A percentile compares a stretch with the other conserved stretches of the same genome.
Conservation (phyloP, 768 basidiomycete genomes). For the Mycena polygramma region DNA sequence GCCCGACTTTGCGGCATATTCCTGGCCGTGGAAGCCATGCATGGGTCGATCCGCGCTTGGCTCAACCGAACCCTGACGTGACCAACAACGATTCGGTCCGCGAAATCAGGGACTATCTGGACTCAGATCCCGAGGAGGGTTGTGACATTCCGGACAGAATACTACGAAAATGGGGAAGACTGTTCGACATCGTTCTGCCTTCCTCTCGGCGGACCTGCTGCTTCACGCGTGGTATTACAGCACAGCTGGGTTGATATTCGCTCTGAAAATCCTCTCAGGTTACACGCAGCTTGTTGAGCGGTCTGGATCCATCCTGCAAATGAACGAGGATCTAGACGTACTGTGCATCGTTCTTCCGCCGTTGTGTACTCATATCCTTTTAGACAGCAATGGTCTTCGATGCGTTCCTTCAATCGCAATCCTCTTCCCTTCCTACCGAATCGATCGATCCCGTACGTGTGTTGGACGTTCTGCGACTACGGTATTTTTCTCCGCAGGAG, state of each 20-base stretch:
- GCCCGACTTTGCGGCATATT: constrained; percentile 63
- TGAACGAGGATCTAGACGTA: constrained; percentile 77
- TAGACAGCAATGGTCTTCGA: constrained; percentile 71
- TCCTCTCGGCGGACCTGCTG: constrained; percentile 77
- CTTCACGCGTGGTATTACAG: constrained; percentile 78
- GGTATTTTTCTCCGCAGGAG: constrained; percentile 84
- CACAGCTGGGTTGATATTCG: constrained; percentile 1
- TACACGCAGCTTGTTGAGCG: constrained; percentile 85
- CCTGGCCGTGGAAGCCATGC: constrained; percentile 55
- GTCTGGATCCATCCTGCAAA: constrained; percentile 82
- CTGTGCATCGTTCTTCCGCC: constrained; percentile 15
- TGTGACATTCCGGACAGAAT: constrained; percentile 70
- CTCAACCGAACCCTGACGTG: neutral
- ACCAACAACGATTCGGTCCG: constrained; percentile 6
- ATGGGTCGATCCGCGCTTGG: constrained; percentile 28
- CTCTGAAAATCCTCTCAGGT: constrained; percentile 55
- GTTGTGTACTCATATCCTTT: constrained; percentile 43
- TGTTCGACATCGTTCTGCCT: constrained; percentile 85
- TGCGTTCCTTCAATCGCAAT: constrained; percentile 79
- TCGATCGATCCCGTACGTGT: constrained; percentile 77
- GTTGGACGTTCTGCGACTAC: constrained; percentile 83
- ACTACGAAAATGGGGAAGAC: constrained; percentile 78
- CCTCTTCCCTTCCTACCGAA: constrained; percentile 59
- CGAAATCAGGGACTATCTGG: constrained; percentile 32
- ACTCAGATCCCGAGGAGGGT: constrained; percentile 19